Evolutionary conservation across 176 grass and related monocot species (phyloP), one percentile per base, ranked within the genome.

Genomic region (Pontederia crassipes): DNA sequence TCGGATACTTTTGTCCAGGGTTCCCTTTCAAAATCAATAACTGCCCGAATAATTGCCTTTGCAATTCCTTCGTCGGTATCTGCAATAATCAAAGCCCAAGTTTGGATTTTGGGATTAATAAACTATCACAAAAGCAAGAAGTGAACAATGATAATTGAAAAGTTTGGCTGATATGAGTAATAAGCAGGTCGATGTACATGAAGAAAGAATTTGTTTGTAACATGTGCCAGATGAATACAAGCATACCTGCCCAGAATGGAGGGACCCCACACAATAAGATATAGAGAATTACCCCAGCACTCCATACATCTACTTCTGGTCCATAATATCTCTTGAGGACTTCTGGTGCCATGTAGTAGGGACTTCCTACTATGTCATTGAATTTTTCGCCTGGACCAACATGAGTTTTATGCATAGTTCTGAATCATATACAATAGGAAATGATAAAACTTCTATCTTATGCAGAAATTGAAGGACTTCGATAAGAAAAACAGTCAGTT

Each of bases 251-350:
- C 89, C 85, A 95, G 58, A 95, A 95, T 0, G 89, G 89, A 9
- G 89, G 89, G 14, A 95, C 85, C 4, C 89, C 89, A 52, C 78
- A 95, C 18, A 95, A 81, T 4, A 95, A 70, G 79, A 95, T 95
- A 78, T 95, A 95, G 62, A 95, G 89, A 61, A 95, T 95, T 16
- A 95, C 89, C 10, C 89, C 89, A n/a, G 85, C 85, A 65, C 89
- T 94, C 89, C 89, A 94, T 2, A 94, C 65, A 72, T 94, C 81
- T 17, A 88, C 84, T 79, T 88, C 84, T 13, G 73, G 89, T 0
- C 89, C 89, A 64, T 94, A 94, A 72, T 29, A 76, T 46, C 81
- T 70, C 72, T 75, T 79, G 3, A 94, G 72, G 1, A 94, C 84
- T 73, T 94, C 89, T 0, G 89, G 89, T 0, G 89, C 89, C 89